These are phyloP conservation scores for Wolfiporia cocos DNA, from an alignment of 1,284 basidiomycete species.

Conservation along the genomic window DNA sequence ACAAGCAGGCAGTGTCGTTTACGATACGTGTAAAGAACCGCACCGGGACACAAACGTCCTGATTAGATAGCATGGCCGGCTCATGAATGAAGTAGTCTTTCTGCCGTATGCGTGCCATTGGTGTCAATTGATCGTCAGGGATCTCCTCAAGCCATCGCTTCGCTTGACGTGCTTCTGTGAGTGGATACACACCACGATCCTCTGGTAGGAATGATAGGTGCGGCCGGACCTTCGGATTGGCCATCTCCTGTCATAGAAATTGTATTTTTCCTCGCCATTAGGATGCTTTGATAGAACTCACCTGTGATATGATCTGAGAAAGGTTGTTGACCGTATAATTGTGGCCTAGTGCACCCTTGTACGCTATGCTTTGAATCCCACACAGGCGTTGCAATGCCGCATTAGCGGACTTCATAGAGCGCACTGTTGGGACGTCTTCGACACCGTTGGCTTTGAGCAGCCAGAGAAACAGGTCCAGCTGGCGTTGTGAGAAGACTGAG, in stretches of 20 bases:
- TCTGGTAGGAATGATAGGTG: slow-evolving; percentile 27
- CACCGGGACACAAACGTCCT: slow-evolving; percentile 20
- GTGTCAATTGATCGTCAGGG: slow-evolving; percentile 16
- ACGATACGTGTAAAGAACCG: slow-evolving; percentile 25
- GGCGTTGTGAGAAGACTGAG: slow-evolving; percentile 8
- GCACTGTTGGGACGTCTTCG: slow-evolving; percentile 6
- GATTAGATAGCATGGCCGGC: slow-evolving; percentile 18
- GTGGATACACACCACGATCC: slow-evolving; percentile 15
- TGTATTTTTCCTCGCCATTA: neutral
- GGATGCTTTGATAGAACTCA: neutral
- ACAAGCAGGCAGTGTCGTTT: slow-evolving; percentile 4
- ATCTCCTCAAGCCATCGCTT: slow-evolving; percentile 23
- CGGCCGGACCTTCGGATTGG: slow-evolving; percentile 19
- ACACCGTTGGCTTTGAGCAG: slow-evolving; percentile 5
- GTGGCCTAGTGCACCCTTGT: slow-evolving; percentile 7
- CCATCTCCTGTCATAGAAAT: slow-evolving; percentile 25
- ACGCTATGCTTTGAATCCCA: slow-evolving; percentile 5
- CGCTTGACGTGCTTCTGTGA: slow-evolving; percentile 22
- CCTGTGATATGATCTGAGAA: slow-evolving; percentile 7
- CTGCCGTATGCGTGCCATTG: slow-evolving; percentile 21
- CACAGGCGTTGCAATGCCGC: slow-evolving; percentile 3
- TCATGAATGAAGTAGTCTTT: slow-evolving; percentile 29
- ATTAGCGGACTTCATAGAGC: slow-evolving; percentile 3
- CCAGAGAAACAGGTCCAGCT: slow-evolving; percentile 9
- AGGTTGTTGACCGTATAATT: slow-evolving; percentile 7